Conservation (phyloP, 2,329 filamentous ascomycete species). For the Claviceps fusiformis region DNA sequence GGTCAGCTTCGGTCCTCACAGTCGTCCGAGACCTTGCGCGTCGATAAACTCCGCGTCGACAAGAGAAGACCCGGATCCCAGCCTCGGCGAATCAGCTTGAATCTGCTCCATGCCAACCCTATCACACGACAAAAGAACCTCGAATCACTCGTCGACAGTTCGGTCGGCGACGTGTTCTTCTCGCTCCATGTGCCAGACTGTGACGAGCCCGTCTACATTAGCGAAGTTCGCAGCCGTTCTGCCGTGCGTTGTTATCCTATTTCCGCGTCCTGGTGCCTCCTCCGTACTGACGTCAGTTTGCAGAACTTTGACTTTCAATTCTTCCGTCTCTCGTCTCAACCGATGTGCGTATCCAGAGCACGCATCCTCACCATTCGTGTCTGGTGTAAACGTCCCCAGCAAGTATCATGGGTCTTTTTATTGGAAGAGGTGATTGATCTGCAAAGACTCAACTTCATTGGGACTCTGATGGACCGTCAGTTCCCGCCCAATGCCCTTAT, state of each 20-base stretch:
- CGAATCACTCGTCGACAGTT: slow-evolving; percentile 55
- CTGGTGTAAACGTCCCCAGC: slow-evolving; percentile 51
- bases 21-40: slow-evolving; percentile 22
- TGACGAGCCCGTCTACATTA: slow-evolving; percentile 73
- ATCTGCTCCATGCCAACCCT: slow-evolving; percentile 31
- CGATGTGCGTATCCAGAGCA: slow-evolving; percentile 49
- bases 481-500: slow-evolving; percentile 73
- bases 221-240: slow-evolving; percentile 64
- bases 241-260: slow-evolving; percentile 33
- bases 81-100: slow-evolving; percentile 34
- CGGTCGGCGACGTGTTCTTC: slow-evolving; percentile 81
- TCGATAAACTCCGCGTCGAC: slow-evolving; percentile 3
- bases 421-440: slow-evolving; percentile 62
- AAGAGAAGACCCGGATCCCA: slow-evolving; percentile 11
- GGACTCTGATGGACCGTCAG: slow-evolving; percentile 53
- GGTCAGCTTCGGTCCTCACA: slow-evolving; percentile 39
- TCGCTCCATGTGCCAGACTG: slow-evolving; percentile 58
- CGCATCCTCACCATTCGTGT: slow-evolving; percentile 55
- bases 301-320: slow-evolving; percentile 78
- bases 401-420: slow-evolving; percentile 43
- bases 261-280: too few species aligned
- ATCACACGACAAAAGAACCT: slow-evolving; percentile 56
- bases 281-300: background rate
- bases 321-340: slow-evolving; percentile 59
- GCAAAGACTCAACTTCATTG: slow-evolving; percentile 63